phyloP scores from a whole-genome alignment of 805 yeast genomes.

The Hanseniaspora osmophila region DNA sequence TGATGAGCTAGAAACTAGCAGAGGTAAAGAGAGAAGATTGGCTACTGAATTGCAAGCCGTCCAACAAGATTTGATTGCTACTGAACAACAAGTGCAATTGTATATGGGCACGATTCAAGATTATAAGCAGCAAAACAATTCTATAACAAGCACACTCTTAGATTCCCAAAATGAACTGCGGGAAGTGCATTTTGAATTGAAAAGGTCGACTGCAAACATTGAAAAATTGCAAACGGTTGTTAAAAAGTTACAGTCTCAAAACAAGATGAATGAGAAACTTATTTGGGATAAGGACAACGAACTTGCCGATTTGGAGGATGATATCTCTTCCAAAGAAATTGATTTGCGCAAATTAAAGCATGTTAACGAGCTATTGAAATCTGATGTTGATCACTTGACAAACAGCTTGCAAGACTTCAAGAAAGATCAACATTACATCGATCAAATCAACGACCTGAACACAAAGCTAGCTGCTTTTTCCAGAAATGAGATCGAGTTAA shows the following conservation, averaged over 20 bases:
- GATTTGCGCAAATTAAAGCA: conserved; percentile 38
- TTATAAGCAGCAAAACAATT: conserved; percentile 61
- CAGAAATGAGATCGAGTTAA: conserved; percentile 51
- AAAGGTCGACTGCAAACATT: conserved; percentile 37
- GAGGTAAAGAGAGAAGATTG: conserved; percentile 24
- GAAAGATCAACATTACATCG: conserved; percentile 31
- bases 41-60: conserved; percentile 31
- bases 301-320: conserved; percentile 38
- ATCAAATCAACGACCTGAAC: conserved; percentile 40
- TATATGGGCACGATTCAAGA: conserved; percentile 40
- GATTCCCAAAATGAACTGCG: conserved; percentile 58
- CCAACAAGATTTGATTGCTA: conserved; percentile 42
- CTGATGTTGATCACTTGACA: conserved; percentile 40
- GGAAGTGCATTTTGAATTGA: conserved; percentile 35
- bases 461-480: conserved; percentile 38
- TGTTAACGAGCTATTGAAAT: conserved; percentile 36
- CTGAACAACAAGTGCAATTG: conserved; percentile 42
- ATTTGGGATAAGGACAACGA: conserved; percentile 40
- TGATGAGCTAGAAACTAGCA: conserved; percentile 27
- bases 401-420: conserved; percentile 28
- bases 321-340: conserved; percentile 39
- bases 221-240: conserved; percentile 38
- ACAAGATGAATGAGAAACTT: conserved; percentile 38
- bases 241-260: conserved; percentile 37
- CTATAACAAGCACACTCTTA: conserved; percentile 58